A percentile compares a stretch with the other conserved stretches of the same genome.
phyloP scores from a whole-genome alignment of 2,329 filamentous ascomycete genomes.

The Dactylellina parvicollis region DNA sequence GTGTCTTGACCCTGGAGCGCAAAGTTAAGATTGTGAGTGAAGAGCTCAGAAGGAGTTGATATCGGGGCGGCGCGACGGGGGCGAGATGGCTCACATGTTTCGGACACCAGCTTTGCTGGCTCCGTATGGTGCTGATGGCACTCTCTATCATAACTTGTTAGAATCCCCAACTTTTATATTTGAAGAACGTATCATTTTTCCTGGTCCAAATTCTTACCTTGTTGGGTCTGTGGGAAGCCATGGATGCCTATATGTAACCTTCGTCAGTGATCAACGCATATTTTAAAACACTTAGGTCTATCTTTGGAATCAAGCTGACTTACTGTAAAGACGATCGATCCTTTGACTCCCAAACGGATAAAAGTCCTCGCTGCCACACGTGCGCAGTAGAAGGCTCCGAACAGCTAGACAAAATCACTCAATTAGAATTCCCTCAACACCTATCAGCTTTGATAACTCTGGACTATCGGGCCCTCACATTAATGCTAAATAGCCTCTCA shows the following conservation, averaged over 20 bases:
- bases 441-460: neutral
- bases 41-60: neutral
- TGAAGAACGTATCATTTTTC: neutral
- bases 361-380: conserved; percentile 63
- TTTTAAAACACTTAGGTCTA: no score
- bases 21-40: conserved; percentile 9
- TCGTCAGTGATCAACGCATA: no score
- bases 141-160: conserved; percentile 55
- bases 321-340: conserved; percentile 64
- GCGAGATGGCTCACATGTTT: conserved; percentile 59
- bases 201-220: conserved; percentile 61
- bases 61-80: neutral
- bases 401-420: conserved; percentile 58
- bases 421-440: neutral
- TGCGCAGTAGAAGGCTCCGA: conserved; percentile 64
- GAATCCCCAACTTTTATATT: neutral
- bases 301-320: no score
- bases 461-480: conserved; percentile 62
- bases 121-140: conserved; percentile 64
- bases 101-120: conserved; percentile 57
- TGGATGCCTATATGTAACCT: conserved; percentile 58
- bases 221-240: conserved; percentile 66
- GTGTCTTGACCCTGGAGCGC: conserved; percentile 54
- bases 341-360: conserved; percentile 60
- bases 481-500: conserved; percentile 64